Evolutionary conservation across 768 basidiomycete genomes (phyloP).

Genomic region (Tulasnella sp.): DNA sequence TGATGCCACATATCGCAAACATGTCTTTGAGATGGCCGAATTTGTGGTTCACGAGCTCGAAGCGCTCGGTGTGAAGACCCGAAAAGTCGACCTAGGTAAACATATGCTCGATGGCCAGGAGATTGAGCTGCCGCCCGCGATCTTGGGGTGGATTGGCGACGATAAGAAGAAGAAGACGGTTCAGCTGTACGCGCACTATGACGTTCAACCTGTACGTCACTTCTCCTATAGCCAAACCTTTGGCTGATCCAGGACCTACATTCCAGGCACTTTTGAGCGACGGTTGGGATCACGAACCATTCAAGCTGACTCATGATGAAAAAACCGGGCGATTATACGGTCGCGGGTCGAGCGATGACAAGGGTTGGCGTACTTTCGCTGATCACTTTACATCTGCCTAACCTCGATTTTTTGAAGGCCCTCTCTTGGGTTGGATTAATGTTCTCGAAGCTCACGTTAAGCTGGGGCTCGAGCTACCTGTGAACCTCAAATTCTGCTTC

Average conservation of each 20-base stretch:
- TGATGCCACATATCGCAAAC: slow-evolving; percentile 55
- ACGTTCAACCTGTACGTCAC: slow-evolving; percentile 73
- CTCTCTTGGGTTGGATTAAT: slow-evolving; percentile 80
- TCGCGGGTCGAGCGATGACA: slow-evolving; percentile 83
- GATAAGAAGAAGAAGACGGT: slow-evolving; percentile 90
- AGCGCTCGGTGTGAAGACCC: slow-evolving; percentile 66
- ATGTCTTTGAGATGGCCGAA: slow-evolving; percentile 76
- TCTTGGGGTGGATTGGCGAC: slow-evolving; percentile 70
- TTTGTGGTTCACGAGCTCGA: slow-evolving; percentile 69
- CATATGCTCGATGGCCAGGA: slow-evolving; percentile 63
- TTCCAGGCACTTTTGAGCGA: slow-evolving; percentile 39
- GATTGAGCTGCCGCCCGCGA: slow-evolving; percentile 66
- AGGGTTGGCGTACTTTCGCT: too few relatives aligned
- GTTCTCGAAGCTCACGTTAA: slow-evolving; percentile 72
- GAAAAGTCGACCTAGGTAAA: slow-evolving; percentile 62
- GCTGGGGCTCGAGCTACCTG: slow-evolving; percentile 59
- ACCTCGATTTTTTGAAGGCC: slow-evolving; percentile 28
- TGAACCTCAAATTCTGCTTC: slow-evolving; percentile 85
- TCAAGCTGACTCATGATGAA: slow-evolving; percentile 48
- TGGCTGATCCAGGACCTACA: background rate
- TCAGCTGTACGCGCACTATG: slow-evolving; percentile 88
- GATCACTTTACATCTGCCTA: background rate
- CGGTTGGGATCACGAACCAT: slow-evolving; percentile 85
- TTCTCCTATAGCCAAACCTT: background rate
- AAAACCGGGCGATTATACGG: slow-evolving; percentile 58